Evolutionary conservation across 495 filamentous ascomycete genomes (phyloP).

Genomic region (Penicillium canariense): DNA sequence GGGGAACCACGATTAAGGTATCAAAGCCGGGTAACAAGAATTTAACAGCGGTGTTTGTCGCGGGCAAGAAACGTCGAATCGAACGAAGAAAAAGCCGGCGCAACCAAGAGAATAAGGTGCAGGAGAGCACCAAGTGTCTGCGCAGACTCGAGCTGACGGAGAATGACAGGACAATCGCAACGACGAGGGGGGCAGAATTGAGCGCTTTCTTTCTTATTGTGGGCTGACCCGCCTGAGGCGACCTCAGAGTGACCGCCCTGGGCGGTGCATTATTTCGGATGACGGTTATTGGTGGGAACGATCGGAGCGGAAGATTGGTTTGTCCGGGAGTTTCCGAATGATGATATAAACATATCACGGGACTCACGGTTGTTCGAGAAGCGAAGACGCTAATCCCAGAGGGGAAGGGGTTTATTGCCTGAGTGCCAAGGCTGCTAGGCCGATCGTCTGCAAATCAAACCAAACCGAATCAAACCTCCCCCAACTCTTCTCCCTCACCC

Average conservation of each 20-base stretch:
- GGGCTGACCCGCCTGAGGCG: constrained; percentile 33
- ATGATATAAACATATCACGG: constrained; percentile 14
- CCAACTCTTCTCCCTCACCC: constrained; percentile 28
- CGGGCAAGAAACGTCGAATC: constrained; percentile 5
- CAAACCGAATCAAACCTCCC: constrained; percentile 26
- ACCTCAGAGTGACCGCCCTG: constrained; percentile 16
- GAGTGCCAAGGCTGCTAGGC: constrained; percentile 26
- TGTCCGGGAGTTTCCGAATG: background rate
- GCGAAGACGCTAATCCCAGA: constrained; percentile 30
- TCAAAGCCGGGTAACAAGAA: constrained; percentile 17
- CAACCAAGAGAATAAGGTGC: constrained; percentile 15
- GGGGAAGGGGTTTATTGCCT: constrained; percentile 24
- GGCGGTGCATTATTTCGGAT: constrained; percentile 33
- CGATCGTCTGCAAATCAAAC: constrained; percentile 30
- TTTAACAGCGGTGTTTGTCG: background rate
- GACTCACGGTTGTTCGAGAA: constrained; percentile 17
- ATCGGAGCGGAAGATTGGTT: background rate
- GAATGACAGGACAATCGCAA: constrained; percentile 20
- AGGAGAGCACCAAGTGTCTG: constrained; percentile 24
- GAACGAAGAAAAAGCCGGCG: constrained; percentile 18
- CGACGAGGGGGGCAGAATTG: constrained; percentile 22
- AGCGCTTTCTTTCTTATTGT: constrained; percentile 27
- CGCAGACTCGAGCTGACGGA: constrained; percentile 21
- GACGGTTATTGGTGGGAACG: constrained; percentile 17
- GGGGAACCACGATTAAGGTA: constrained; percentile 22